Base-by-base conservation (phyloP, 202 grass and related monocot genomes). In the Panicum virgatum region DNA sequence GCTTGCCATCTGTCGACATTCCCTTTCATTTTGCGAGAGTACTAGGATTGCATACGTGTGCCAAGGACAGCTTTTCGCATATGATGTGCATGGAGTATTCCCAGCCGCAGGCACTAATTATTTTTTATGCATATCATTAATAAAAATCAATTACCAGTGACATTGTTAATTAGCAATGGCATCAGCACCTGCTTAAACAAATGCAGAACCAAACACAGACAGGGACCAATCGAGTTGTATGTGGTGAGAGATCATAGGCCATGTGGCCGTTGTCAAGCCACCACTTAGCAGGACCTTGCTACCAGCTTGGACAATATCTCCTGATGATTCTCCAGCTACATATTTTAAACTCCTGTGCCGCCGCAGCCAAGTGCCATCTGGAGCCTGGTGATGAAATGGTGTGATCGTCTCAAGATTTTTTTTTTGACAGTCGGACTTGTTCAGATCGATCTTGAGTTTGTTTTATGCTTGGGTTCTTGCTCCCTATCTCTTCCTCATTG, bases 401-500 rank as follows among this genome's bases (percentile, higher is more conserved):
- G 45, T 64, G 71, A 12, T 38, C 19, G 19, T 56, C 36, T 25
- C 62, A 2, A 57, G 54, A 77, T 77, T 77, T 71, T 45, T n/a
- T n/a, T n/a, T 70, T 63, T 32, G n/a, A n/a, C n/a, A n/a, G n/a
- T 50, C 57, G 77, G 87, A 85, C 76, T 77, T 72, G 72, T 67
- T 86, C 18, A 25, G 65, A 82, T 82, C 38, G 38, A 81, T 71
- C 78, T 81, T 61, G 47, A 73, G 48, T 82, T 89, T 82, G 88
- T 89, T 82, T 89, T 89, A 73, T 70, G 32, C 59, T 53, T 32
- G 59, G 53, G 83, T 89, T 89, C 59, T 86, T 79, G 79, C 67
- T 78, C 67, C 39, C 57, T 15, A 40, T 58, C 66, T 65, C 65
- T 64, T 70, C 79, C 27, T 77, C 83, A 38, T 82, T 36, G 44